phyloP scores from a whole-genome alignment of 2,329 filamentous ascomycete genomes.

The Hypoxylon sp. region DNA sequence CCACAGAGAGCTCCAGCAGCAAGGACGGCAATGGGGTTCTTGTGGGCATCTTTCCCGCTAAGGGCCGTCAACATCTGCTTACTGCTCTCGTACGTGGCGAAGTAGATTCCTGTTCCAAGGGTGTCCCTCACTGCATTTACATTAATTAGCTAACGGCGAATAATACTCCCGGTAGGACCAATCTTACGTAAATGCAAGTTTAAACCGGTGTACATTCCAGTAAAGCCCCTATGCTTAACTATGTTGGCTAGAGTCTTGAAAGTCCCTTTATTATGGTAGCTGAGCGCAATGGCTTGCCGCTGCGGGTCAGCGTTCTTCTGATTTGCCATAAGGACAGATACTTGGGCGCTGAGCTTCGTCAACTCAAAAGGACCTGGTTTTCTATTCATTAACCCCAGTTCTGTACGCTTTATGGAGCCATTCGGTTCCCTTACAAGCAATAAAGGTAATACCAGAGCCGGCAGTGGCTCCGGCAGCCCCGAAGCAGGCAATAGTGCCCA shows the following conservation, averaged over 20 bases:
- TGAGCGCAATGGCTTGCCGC: conserved; percentile 73
- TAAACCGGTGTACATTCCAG: conserved; percentile 85
- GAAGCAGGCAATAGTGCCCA: conserved; percentile 82
- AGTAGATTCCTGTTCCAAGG: conserved; percentile 87
- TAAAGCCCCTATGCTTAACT: conserved; percentile 78
- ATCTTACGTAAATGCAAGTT: conserved; percentile 80
- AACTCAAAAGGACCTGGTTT: conserved; percentile 82
- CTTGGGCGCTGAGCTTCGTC: conserved; percentile 90
- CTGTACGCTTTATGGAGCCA: not conserved
- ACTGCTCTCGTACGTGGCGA: conserved; percentile 89
- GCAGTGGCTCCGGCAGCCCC: conserved; percentile 83
- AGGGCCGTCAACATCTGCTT: conserved; percentile 86
- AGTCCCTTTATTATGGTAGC: conserved; percentile 84
- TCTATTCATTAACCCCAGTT: conserved; percentile 35
- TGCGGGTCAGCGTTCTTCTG: conserved; percentile 65
- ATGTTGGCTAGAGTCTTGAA: conserved; percentile 83
- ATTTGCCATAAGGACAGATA: conserved; percentile 81
- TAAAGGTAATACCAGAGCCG: conserved; percentile 82
- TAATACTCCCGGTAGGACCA: not conserved
- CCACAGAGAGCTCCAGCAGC: conserved; percentile 85
- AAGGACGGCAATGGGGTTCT: conserved; percentile 83
- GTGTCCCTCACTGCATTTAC: conserved; percentile 79
- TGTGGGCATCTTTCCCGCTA: conserved; percentile 78
- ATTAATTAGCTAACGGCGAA: conserved; percentile 46
- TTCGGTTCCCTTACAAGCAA: conserved; percentile 73